These are phyloP conservation scores for Massarina eburnea DNA, from an alignment of 2,329 filamentous ascomycete genomes.

Conservation along the genomic window DNA sequence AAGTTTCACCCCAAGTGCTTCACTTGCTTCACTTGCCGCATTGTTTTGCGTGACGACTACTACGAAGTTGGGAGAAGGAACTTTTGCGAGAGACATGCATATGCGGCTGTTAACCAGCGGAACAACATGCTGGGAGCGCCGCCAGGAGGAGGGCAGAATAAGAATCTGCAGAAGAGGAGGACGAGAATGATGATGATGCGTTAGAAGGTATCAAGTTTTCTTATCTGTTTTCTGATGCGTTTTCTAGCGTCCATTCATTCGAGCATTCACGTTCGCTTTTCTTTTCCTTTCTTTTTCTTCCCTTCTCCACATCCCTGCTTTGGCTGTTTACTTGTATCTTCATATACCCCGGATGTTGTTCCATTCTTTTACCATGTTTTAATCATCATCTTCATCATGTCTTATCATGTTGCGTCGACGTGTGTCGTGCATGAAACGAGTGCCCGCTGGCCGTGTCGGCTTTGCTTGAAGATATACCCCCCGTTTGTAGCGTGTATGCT, in stretches of 20 bases:
- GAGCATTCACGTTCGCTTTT: background rate
- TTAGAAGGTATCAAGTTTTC: slow-evolving; percentile 8
- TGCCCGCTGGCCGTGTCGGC: background rate
- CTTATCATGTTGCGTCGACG: background rate
- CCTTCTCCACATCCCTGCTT: background rate
- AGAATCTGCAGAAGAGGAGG: slow-evolving; percentile 52
- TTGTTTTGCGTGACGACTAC: slow-evolving; percentile 78
- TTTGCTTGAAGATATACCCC: background rate
- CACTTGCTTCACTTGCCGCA: slow-evolving; percentile 75
- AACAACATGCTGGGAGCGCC: slow-evolving; percentile 38
- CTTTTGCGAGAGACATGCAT: slow-evolving; percentile 87
- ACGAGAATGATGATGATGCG: slow-evolving; percentile 56
- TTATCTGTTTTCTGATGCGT: background rate
- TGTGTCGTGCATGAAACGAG: background rate
- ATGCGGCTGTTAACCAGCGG: slow-evolving; percentile 52
- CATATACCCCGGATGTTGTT: slow-evolving; percentile 2
- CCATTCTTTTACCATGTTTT: slow-evolving; percentile 1
- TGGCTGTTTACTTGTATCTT: background rate
- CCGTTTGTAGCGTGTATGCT: background rate
- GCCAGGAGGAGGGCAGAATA: slow-evolving; percentile 19
- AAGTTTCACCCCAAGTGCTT: slow-evolving; percentile 92
- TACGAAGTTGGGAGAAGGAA: slow-evolving; percentile 81
- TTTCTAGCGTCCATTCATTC: background rate
- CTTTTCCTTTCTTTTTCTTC: background rate
- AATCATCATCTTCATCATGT: background rate